Conservation (phyloP, 495 filamentous ascomycete genomes). For the Penicillium subrubescens region DNA sequence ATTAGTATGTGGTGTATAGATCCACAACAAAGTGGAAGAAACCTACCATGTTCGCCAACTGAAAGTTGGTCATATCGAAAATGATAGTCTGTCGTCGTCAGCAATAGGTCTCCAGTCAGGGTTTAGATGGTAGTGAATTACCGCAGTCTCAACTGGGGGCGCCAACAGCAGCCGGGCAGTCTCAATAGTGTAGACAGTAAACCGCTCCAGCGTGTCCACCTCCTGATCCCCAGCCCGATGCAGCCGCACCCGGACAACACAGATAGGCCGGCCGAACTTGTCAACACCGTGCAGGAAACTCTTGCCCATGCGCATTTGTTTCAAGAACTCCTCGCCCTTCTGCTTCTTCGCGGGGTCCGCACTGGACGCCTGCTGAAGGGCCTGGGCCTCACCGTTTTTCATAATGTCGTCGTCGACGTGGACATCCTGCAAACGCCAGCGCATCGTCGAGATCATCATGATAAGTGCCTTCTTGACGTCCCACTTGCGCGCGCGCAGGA, state of each 20-base stretch:
- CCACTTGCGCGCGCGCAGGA: slow-evolving; percentile 94
- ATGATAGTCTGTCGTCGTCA: slow-evolving; percentile 65
- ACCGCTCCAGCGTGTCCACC: slow-evolving; percentile 78
- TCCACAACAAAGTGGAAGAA: background rate
- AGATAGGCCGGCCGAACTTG: slow-evolving; percentile 83
- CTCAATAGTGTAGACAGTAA: slow-evolving; percentile 93
- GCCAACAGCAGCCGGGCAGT: slow-evolving; percentile 80
- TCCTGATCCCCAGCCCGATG: slow-evolving; percentile 82
- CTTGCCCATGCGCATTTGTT: slow-evolving; percentile 89
- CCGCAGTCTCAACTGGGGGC: slow-evolving; percentile 86
- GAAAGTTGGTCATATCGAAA: slow-evolving; percentile 95
- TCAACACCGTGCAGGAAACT: slow-evolving; percentile 90
- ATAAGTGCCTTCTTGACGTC: slow-evolving; percentile 89
- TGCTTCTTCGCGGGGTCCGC: slow-evolving; percentile 58
- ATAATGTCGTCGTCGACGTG: slow-evolving; percentile 89
- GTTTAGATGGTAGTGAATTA: slow-evolving; percentile 49
- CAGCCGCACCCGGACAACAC: slow-evolving; percentile 78
- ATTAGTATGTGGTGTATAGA: slow-evolving; percentile 12
- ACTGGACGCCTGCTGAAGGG: slow-evolving; percentile 60
- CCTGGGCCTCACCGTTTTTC: slow-evolving; percentile 69
- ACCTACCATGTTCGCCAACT: slow-evolving; percentile 88
- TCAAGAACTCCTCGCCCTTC: slow-evolving; percentile 78
- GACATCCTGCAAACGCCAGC: slow-evolving; percentile 81
- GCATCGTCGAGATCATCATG: slow-evolving; percentile 93
- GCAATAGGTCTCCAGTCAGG: background rate